Evolutionary conservation across 495 filamentous ascomycete genomes (phyloP).

Genomic region (Aspergillus panamensis): DNA sequence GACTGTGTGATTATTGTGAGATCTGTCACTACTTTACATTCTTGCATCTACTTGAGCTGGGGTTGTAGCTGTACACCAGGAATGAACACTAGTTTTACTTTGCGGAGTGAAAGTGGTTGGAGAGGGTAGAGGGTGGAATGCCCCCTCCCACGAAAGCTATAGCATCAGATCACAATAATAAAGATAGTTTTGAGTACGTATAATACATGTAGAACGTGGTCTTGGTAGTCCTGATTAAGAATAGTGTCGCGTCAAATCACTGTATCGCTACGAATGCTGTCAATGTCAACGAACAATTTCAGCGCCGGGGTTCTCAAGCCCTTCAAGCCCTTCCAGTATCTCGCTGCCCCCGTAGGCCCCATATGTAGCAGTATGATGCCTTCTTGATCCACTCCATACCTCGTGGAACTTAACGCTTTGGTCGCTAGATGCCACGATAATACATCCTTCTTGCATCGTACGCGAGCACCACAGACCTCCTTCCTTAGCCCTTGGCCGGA

Average conservation of each 20-base stretch:
- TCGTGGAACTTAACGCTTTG: conserved; percentile 96
- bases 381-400: conserved; percentile 71
- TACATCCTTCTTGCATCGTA: conserved; percentile 79
- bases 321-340: conserved; percentile 82
- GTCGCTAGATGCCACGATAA: conserved; percentile 91
- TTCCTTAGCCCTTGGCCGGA: conserved; percentile 43
- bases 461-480: conserved; percentile 53
- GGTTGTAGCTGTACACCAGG: conserved; percentile 10
- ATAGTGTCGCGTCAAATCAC: background rate
- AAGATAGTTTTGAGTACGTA: conserved; percentile 12
- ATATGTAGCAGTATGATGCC: conserved; percentile 49
- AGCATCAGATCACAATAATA: background rate
- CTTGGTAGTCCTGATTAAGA: background rate
- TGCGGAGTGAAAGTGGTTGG: background rate
- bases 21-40: conserved; percentile 8
- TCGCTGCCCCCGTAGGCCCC: conserved; percentile 81
- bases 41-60: conserved; percentile 13
- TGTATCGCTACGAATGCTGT: background rate
- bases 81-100: background rate
- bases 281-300: conserved; percentile 41
- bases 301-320: conserved; percentile 70
- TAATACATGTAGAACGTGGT: background rate
- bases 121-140: background rate
- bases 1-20: background rate
- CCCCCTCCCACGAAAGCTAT: background rate